A percentile compares a stretch with the other conserved stretches of the same genome.
Conservation (phyloP, 2,329 filamentous ascomycete genomes). For the Onygenales sp. region DNA sequence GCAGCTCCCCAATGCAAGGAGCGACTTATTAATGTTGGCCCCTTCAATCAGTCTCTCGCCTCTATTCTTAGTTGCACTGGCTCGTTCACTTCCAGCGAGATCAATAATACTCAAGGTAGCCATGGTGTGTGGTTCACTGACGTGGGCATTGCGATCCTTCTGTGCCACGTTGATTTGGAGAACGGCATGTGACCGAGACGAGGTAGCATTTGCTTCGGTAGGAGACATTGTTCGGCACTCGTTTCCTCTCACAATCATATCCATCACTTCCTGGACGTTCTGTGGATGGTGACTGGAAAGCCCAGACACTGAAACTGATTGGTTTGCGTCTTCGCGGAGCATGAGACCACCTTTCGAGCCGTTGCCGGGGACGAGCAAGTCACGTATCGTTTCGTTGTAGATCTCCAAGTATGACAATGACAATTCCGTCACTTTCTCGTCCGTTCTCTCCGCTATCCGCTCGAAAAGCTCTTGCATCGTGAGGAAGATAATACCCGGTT, state of each 20-base stretch:
- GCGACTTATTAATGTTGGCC: constrained; percentile 98
- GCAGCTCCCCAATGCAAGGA: constrained; percentile 88
- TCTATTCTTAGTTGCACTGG: constrained; percentile 92
- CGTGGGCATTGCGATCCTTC: constrained; percentile 83
- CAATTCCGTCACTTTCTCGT: constrained; percentile 82
- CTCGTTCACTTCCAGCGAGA: constrained; percentile 87
- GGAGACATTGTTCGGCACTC: constrained; percentile 92
- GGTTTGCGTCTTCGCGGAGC: constrained; percentile 88
- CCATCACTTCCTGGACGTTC: constrained; percentile 95
- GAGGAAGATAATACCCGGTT: constrained; percentile 95
- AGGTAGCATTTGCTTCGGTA: constrained; percentile 94
- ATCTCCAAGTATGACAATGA: constrained; percentile 95
- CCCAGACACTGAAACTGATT: constrained; percentile 82
- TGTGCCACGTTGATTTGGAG: constrained; percentile 94
- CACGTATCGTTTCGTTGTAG: constrained; percentile 97
- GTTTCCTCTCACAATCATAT: constrained; percentile 95
- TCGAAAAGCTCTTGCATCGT: constrained; percentile 99
- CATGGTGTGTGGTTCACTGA: constrained; percentile 96
- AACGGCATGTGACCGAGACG: constrained; percentile 92
- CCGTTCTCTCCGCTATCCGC: constrained; percentile 75
- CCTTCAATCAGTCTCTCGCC: constrained; percentile 86
- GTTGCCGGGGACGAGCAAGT: constrained; percentile 69
- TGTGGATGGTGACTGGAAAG: constrained; percentile 84
- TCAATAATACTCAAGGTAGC: constrained; percentile 98
- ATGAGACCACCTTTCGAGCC: constrained; percentile 77